phyloP scores from a whole-genome alignment of 1,139 yeast species.

The Pichia sp. region DNA sequence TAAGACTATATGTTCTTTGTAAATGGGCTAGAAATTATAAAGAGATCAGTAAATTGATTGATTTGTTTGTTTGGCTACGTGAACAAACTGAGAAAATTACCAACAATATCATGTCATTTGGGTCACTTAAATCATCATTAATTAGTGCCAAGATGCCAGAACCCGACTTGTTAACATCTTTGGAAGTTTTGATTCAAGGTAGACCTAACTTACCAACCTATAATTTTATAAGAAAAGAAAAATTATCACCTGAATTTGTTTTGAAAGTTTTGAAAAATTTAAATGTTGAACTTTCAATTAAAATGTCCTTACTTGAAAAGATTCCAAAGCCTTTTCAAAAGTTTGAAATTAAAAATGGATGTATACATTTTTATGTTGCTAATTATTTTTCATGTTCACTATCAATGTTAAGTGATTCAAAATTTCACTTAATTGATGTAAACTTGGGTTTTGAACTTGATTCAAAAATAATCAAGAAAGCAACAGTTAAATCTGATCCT shows the following conservation, averaged over 20 bases:
- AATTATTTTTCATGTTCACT: constrained; percentile 66
- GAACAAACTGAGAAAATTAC: constrained; percentile 67
- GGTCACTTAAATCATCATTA: constrained; percentile 53
- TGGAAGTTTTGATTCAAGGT: constrained; percentile 76
- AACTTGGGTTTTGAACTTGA: constrained; percentile 50
- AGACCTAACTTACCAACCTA: constrained; percentile 71
- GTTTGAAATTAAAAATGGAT: constrained; percentile 66
- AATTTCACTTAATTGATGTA: constrained; percentile 74
- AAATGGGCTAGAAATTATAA: constrained; percentile 79
- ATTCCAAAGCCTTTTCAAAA: constrained; percentile 59
- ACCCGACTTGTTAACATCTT: constrained; percentile 79
- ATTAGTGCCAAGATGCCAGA: constrained; percentile 84
- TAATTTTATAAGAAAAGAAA: constrained; percentile 43
- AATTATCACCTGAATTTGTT: constrained; percentile 50
- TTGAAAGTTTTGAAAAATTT: constrained; percentile 60
- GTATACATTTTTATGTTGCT: constrained; percentile 59
- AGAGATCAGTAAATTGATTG: constrained; percentile 70
- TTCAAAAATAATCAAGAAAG: constrained; percentile 26
- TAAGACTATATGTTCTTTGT: constrained; percentile 73
- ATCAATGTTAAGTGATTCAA: constrained; percentile 61
- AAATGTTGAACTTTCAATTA: constrained; percentile 65
- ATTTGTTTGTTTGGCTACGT: constrained; percentile 79
- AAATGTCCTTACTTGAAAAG: constrained; percentile 61
- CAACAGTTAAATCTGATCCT: constrained; percentile 28
- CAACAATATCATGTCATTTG: constrained; percentile 51